Percentiles rank a stretch among this genome's conserved stretches.
Conservation (phyloP, 768 basidiomycete genomes). For the Suillus occidentalis region DNA sequence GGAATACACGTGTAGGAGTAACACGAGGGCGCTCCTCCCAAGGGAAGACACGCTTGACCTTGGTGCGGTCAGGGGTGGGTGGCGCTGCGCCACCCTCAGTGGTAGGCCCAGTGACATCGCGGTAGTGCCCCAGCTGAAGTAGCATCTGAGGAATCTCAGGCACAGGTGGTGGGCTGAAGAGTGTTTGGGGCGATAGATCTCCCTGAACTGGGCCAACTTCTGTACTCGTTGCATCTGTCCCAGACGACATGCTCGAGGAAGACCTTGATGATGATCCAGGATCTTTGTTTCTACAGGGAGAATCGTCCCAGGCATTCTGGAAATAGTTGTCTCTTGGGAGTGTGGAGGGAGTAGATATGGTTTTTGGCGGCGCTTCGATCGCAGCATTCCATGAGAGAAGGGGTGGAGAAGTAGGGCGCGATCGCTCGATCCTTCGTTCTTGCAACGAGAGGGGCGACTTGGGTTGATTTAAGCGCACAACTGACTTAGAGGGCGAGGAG, state of each 20-base stretch:
- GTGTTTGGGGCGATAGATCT: conserved; percentile 30
- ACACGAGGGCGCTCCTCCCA: conserved; percentile 84
- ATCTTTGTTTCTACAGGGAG: conserved; percentile 42
- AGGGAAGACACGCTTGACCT: conserved; percentile 85
- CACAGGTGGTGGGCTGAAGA: conserved; percentile 62
- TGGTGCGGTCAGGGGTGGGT: conserved; percentile 65
- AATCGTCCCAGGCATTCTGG: conserved; percentile 83
- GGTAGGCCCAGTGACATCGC: conserved; percentile 49
- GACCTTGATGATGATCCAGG: conserved; percentile 36
- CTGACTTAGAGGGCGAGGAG: conserved; percentile 19
- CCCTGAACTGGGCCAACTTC: conserved; percentile 18
- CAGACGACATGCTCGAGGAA: conserved; percentile 35
- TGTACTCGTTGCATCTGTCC: conserved; percentile 24
- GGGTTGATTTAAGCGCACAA: conserved; percentile 24
- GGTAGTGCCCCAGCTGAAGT: conserved; percentile 74
- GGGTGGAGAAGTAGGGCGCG: conserved; percentile 58
- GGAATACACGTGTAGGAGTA: conserved; percentile 72
- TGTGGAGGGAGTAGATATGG: conserved; percentile 49
- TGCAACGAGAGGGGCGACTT: conserved; percentile 18
- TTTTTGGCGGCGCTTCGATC: conserved; percentile 73
- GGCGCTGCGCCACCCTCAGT: conserved; percentile 40
- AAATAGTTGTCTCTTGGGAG: conserved; percentile 80
- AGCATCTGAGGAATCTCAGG: conserved; percentile 66
- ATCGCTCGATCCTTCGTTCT: conserved; percentile 26
- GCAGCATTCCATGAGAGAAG: conserved; percentile 81